Percentiles rank a stretch among this genome's conserved stretches.
phyloP scores from a whole-genome alignment of 192 early-diverging fungal genomes.

The Chytriomyces hyalinus region DNA sequence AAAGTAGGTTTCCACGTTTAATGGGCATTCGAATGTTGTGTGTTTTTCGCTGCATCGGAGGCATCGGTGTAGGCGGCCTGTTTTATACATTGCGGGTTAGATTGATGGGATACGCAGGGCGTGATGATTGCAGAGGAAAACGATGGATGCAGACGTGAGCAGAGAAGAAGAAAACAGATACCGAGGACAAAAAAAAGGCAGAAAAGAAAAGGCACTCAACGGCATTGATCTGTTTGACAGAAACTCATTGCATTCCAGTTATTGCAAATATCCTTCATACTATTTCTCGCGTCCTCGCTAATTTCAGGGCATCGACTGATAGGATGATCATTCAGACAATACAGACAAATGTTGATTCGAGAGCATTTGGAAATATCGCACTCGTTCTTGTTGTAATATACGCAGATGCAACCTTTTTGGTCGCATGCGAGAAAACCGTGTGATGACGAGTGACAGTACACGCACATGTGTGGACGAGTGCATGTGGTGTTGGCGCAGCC shows the following conservation, averaged over 20 bases:
- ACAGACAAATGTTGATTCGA: constrained; percentile 34
- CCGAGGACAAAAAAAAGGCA: background rate
- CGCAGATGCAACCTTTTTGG: constrained; percentile 34
- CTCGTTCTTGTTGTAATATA: constrained; percentile 37
- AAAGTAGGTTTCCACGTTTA: constrained; percentile 11
- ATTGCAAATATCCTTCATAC: constrained; percentile 33
- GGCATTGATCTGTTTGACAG: constrained; percentile 35
- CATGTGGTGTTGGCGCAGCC: background rate
- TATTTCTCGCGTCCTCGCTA: constrained; percentile 26
- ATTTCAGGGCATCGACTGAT: constrained; percentile 30
- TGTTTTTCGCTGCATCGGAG: constrained; percentile 34
- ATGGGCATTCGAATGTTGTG: constrained; percentile 34
- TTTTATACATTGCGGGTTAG: no score
- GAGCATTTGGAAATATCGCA: constrained; percentile 29
- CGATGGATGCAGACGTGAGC: no score
- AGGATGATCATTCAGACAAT: constrained; percentile 28
- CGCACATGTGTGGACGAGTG: constrained; percentile 1
- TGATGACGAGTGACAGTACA: constrained; percentile 16
- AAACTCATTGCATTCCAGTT: constrained; percentile 37
- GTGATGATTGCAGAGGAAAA: background rate
- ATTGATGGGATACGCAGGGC: no score
- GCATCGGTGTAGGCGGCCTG: constrained; percentile 25
- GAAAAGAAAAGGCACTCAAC: constrained; percentile 12
- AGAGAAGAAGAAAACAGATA: no score
- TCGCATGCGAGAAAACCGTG: constrained; percentile 26